Base-by-base conservation (phyloP, 257 asterid species). In the Nicotiana noctiflora region DNA sequence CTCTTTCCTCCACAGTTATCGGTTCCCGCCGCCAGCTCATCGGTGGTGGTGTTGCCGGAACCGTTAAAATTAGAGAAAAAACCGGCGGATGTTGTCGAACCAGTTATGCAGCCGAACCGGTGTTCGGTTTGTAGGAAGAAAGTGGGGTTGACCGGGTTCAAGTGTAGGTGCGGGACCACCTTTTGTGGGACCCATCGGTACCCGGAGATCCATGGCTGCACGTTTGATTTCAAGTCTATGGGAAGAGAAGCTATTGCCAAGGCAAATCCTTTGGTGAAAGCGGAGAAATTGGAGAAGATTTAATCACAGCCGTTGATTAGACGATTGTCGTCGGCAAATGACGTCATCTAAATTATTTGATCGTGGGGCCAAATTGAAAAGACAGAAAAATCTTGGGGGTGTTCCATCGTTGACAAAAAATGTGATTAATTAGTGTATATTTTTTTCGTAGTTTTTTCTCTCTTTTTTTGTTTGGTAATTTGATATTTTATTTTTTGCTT, bases 241-340 rank as follows among this genome's bases (percentile, higher is more conserved):
- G 98, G 98, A 13, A 87, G 91, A 84, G 97, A 94, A 84, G 97
- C 92, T 25, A 94, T 94, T 75, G 98, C 97, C 3, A 94, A 87
- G 91, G 98, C 92, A 0, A 94, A 94, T 83, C 98, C 98, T 7
- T 27, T 92, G 81, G 83, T 94, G 84, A 92, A 85, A 81, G 97
- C 88, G 0, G 86, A 79, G 23, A 94, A 92, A 83, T 83, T 94
- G 83, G 88, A 85, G 60, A 94, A 83, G 92, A 92, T 94, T 21
- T 94, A 86, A 90, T 87, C 86, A 4, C 8, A 34, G 80, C 83
- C 93, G 86, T 84, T 1, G 29, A 19, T 85, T 70, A 70, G 55
- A 81, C 82, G 37, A 70, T 34, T 32, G 3, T 55, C 44, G 53
- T 19, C 66, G 44, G 61, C 6, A 52, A 68, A 37, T 67, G 76